These are phyloP conservation scores for Mycosphaerella arachidis DNA, from an alignment of 2,329 filamentous ascomycete species.

Conservation along the genomic window DNA sequence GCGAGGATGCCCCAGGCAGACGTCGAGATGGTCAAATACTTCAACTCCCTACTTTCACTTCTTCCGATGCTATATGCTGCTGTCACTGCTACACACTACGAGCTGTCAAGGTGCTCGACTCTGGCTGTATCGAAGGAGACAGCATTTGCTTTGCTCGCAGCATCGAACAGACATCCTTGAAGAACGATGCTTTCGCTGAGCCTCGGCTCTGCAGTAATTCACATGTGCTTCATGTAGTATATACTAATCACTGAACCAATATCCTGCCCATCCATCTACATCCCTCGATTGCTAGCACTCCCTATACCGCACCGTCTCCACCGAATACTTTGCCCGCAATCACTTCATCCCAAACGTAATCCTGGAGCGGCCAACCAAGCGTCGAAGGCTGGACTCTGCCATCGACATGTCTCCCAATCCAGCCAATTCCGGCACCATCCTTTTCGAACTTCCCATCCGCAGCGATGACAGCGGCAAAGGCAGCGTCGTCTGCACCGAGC, in stretches of 20 bases:
- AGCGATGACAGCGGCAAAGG: constrained; percentile 34
- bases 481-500: constrained; percentile 56
- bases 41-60: too few relatives aligned
- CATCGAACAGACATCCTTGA: not conserved
- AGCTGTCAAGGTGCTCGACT: too few relatives aligned
- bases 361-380: not conserved
- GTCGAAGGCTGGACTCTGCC: not conserved
- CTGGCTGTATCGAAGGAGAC: too few relatives aligned
- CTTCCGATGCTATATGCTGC: too few relatives aligned
- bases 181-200: not conserved
- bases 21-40: too few relatives aligned
- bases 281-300: not conserved
- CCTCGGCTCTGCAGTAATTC: not conserved
- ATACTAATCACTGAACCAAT: not conserved
- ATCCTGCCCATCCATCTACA: not conserved
- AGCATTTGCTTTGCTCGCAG: too few relatives aligned
- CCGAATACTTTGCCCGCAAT: not conserved
- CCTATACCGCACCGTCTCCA: not conserved
- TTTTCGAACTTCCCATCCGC: not conserved
- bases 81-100: too few relatives aligned
- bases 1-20: not conserved
- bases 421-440: not conserved
- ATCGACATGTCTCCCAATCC: not conserved
- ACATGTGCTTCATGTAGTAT: not conserved
- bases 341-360: not conserved